phyloP scores from a whole-genome alignment of 2,329 filamentous ascomycete genomes.

The Fusarium clavum region DNA sequence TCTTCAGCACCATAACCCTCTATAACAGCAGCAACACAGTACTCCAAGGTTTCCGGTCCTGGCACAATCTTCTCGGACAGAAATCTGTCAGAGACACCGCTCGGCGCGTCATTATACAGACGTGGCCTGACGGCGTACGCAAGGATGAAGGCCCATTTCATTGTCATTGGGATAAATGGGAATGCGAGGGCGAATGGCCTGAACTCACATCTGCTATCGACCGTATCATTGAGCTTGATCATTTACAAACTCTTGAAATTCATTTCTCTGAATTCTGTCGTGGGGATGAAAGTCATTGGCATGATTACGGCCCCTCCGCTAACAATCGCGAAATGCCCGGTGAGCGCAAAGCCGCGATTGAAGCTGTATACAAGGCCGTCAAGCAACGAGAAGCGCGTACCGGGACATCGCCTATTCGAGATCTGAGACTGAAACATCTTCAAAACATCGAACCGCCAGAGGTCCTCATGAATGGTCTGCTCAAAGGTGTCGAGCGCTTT shows the following conservation, averaged over 20 bases:
- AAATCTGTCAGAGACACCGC: not conserved
- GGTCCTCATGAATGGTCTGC: not conserved
- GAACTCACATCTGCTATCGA: not conserved
- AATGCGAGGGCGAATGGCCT: not conserved
- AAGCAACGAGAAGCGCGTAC: not conserved
- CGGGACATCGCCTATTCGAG: not conserved
- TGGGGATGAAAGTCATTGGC: not conserved
- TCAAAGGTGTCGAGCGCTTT: not conserved
- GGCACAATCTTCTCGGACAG: not conserved
- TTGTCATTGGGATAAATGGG: not conserved
- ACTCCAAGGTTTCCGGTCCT: not conserved
- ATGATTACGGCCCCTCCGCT: fast-evolving
- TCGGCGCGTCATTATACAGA: not conserved
- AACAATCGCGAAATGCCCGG: not conserved
- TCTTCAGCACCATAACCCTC: not conserved
- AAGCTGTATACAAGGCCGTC: not conserved
- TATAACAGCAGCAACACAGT: too few species aligned
- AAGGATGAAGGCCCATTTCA: not conserved
- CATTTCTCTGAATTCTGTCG: not conserved
- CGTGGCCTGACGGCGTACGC: not conserved
- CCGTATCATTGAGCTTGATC: not conserved
- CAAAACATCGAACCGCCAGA: not conserved
- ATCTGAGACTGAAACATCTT: fast-evolving
- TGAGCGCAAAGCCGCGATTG: not conserved
- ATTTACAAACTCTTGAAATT: not conserved